A percentile compares a stretch with the other conserved stretches of the same genome.
Evolutionary conservation across 306 rosid genomes (phyloP).

Genomic region (Astragalus membranaceus): DNA sequence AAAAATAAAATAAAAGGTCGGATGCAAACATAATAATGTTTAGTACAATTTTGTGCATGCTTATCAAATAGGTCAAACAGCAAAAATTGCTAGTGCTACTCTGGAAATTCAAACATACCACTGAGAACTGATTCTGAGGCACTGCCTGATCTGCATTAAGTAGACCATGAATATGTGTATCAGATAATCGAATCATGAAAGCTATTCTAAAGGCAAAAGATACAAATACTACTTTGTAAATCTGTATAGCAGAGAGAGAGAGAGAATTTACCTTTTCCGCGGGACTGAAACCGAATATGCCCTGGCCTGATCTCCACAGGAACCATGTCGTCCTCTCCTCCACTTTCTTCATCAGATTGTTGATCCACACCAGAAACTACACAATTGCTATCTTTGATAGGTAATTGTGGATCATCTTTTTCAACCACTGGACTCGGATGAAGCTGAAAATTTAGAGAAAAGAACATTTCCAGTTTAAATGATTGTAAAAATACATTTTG

Average conservation of each 20-base stretch:
- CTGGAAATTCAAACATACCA: slow-evolving; percentile 41
- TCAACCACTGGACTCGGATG: slow-evolving; percentile 24
- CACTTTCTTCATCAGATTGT: slow-evolving; percentile 43
- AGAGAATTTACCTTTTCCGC: slow-evolving; percentile 55
- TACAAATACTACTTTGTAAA: not conserved
- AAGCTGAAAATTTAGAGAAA: slow-evolving; percentile 40
- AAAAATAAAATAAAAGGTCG: not conserved
- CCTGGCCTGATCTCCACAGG: slow-evolving; percentile 91
- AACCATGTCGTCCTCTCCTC: slow-evolving; percentile 53
- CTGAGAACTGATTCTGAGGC: slow-evolving; percentile 33
- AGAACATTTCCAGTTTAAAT: not conserved
- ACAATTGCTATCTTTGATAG: slow-evolving; percentile 26
- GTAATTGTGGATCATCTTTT: slow-evolving; percentile 34
- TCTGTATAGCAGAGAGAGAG: not conserved
- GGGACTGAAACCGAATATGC: slow-evolving; percentile 80
- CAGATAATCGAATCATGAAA: slow-evolving; percentile 38
- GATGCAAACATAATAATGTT: slow-evolving; percentile 9
- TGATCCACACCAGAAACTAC: slow-evolving; percentile 27
- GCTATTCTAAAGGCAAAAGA: slow-evolving; percentile 3
- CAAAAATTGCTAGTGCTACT: not conserved
- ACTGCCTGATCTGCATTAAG: slow-evolving; percentile 46
- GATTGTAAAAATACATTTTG: slow-evolving; percentile 3
- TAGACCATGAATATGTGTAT: slow-evolving; percentile 23
- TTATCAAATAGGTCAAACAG: too few species aligned
- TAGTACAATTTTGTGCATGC: not conserved